A percentile compares a stretch with the other conserved stretches of the same genome.
These are phyloP conservation scores for Cadophora sp. DNA, from an alignment of 2,329 filamentous ascomycete genomes.

Conservation along the genomic window DNA sequence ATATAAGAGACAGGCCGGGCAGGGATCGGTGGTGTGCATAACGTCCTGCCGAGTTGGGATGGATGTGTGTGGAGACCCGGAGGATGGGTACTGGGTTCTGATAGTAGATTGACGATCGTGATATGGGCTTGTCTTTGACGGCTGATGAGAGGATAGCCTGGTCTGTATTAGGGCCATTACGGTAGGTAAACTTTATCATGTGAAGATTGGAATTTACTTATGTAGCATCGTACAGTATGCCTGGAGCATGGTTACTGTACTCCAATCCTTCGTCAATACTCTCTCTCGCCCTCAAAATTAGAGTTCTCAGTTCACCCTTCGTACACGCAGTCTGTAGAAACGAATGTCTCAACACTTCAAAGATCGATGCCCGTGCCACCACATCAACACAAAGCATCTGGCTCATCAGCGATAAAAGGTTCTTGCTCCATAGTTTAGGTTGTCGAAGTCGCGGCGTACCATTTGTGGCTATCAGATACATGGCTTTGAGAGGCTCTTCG, in stretches of 20 bases:
- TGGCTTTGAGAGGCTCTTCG: slow-evolving; percentile 94
- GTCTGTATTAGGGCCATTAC: no score
- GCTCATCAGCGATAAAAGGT: slow-evolving; percentile 95
- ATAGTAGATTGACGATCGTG: not conserved
- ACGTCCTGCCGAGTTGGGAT: not conserved
- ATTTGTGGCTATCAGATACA: slow-evolving; percentile 97
- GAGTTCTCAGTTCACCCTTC: not conserved
- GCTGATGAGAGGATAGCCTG: no score
- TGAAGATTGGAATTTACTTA: no score
- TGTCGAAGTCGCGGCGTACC: slow-evolving; percentile 97
- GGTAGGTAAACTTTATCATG: no score
- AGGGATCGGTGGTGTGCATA: not conserved
- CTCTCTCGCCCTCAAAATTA: no score
- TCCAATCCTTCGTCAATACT: no score
- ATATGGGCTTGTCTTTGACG: not conserved
- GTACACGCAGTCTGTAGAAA: not conserved
- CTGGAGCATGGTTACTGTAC: no score
- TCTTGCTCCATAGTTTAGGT: slow-evolving; percentile 95
- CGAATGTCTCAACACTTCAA: not conserved
- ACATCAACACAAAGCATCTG: slow-evolving; percentile 97
- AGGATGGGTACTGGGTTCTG: not conserved
- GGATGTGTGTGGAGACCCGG: slow-evolving; percentile 2
- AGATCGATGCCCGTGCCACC: slow-evolving; percentile 11
- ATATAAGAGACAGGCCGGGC: not conserved
- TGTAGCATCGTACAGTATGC: no score